A percentile compares a stretch with the other conserved stretches of the same genome.
These are phyloP conservation scores for Chalciporus sp. DNA, from an alignment of 1,284 basidiomycete genomes.

Conservation along the genomic window DNA sequence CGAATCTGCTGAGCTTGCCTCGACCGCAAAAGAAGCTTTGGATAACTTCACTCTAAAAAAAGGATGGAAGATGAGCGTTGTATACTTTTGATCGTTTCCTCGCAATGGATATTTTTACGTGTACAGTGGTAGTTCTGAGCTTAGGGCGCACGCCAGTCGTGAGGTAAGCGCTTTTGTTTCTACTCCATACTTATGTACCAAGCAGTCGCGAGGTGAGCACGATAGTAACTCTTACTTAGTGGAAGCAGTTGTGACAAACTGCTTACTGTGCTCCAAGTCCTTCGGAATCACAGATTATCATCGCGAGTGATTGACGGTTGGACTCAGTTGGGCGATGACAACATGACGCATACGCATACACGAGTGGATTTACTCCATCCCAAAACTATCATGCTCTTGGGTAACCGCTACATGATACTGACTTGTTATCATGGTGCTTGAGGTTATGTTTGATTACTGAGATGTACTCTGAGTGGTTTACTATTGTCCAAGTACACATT, in stretches of 20 bases:
- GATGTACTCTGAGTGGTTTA: too few species aligned
- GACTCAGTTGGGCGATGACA: background rate
- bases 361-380: background rate
- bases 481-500: constrained; percentile 1
- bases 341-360: background rate
- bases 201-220: background rate
- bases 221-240: too few species aligned
- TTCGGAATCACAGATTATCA: background rate
- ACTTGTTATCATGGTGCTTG: background rate
- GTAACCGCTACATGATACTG: background rate
- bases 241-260: too few species aligned
- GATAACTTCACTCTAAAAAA: constrained; percentile 82
- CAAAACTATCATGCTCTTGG: background rate
- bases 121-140: constrained; percentile 2
- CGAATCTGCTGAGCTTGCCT: constrained; percentile 71
- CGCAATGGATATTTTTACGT: constrained; percentile 9
- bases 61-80: constrained; percentile 79
- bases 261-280: too few species aligned
- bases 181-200: background rate
- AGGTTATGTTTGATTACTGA: background rate
- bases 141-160: background rate
- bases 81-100: constrained; percentile 55
- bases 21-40: constrained; percentile 75
- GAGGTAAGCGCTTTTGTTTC: background rate
- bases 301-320: background rate